Percentiles rank a stretch among this genome's conserved stretches.
Conservation (phyloP, 768 basidiomycete genomes). For the Suillus ampliporus region DNA sequence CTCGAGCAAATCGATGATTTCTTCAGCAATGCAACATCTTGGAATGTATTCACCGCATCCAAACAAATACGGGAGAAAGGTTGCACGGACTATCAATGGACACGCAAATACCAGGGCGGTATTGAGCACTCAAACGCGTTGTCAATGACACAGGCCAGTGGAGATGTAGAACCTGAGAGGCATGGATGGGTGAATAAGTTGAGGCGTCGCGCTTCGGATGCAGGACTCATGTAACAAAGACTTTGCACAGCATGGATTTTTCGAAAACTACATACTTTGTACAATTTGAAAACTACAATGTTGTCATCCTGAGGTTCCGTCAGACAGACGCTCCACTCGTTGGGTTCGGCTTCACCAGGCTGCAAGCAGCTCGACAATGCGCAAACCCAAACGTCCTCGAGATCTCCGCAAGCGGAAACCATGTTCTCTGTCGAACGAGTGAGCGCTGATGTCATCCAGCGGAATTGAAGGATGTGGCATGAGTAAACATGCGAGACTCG, state of each 20-base stretch:
- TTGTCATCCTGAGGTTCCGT: conserved; percentile 42
- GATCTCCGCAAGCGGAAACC: conserved; percentile 43
- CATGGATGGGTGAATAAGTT: not conserved
- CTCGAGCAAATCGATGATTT: conserved; percentile 13
- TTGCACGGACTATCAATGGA: not conserved
- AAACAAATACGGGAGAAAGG: not conserved
- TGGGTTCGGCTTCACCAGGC: conserved; percentile 39
- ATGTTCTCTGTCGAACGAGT: conserved; percentile 75
- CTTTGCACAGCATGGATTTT: not conserved
- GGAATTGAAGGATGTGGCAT: conserved; percentile 76
- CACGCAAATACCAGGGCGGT: not conserved
- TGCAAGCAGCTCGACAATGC: conserved; percentile 34
- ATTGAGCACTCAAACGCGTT: not conserved
- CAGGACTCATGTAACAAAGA: not conserved
- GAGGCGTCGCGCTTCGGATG: not conserved
- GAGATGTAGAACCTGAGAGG: not conserved
- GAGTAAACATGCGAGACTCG: conserved; percentile 82
- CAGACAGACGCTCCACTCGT: conserved; percentile 66
- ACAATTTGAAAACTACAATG: not conserved
- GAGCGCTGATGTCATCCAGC: conserved; percentile 70
- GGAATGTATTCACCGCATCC: conserved; percentile 6
- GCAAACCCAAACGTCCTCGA: conserved; percentile 70
- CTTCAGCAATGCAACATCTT: conserved; percentile 15
- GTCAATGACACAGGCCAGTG: not conserved
- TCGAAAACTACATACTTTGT: too few species aligned